phyloP scores from a whole-genome alignment of 306 rosid genomes.

The Dalbergia cochinchinensis region DNA sequence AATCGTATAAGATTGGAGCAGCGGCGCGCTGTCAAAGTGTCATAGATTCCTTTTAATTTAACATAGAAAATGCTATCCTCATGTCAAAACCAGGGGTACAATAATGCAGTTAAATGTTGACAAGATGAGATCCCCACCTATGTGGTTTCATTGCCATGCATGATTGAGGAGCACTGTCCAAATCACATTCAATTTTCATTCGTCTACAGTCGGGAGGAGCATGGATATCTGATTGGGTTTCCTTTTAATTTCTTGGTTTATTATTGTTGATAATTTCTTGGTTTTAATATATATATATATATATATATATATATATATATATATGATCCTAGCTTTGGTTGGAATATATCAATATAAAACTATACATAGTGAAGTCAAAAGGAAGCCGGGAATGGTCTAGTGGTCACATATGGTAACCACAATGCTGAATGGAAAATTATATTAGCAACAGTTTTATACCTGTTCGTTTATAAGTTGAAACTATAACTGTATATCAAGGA shows the following conservation, averaged over 20 bases:
- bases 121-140: neutral
- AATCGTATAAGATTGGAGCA: neutral
- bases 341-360: neutral
- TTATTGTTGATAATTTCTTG: neutral
- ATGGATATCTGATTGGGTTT: neutral
- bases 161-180: neutral
- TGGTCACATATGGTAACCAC: neutral
- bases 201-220: slow-evolving; percentile 4
- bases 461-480: too few species aligned
- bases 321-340: slow-evolving; percentile 1
- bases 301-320: neutral
- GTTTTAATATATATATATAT: too few species aligned
- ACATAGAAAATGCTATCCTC: too few species aligned
- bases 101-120: neutral
- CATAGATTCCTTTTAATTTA: too few species aligned
- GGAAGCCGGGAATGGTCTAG: neutral
- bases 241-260: neutral
- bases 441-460: too few species aligned
- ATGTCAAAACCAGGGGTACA: too few species aligned
- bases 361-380: neutral
- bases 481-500: too few species aligned
- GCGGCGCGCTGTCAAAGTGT: too few species aligned
- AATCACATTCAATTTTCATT: neutral
- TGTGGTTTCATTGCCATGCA: neutral
- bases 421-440: too few species aligned